Base-by-base conservation (phyloP, 1,139 yeast genomes). In the Scheffersomyces insectosa region DNA sequence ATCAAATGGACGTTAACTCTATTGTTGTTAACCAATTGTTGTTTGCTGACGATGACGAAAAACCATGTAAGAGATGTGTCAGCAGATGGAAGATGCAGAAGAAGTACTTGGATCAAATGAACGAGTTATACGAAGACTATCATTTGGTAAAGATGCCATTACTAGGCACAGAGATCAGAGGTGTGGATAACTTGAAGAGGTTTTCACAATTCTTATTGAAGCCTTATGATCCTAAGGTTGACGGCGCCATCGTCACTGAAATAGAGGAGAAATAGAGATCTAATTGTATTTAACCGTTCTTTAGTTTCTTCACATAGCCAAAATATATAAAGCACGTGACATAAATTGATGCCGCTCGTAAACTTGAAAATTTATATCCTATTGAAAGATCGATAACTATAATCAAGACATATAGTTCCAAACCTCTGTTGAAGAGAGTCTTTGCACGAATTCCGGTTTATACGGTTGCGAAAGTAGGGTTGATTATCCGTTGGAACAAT, bases 51-150 rank as follows among this genome's bases (percentile, higher is more conserved):
- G 84, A 79, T 50, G 84, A 82, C 49, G 82, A 74, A 42, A 77
- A 80, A 51, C 65, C 68, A 33, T 93, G 99, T 70, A 86, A 83
- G 61, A 85, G 97, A 67, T 93, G 99, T 68, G 85, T 79, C 50
- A 81, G 96, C 12, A 86, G 99, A 69, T 84, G 95, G 84, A 87
- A 88, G 70, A 90, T 93, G 96, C 99, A 93, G 70, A 85, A 79
- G 69, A 93, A 93, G 68, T 93, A 93, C 62, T 76, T 91, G 60
- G 95, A 86, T 59, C 98, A 93, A 72, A 91, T 93, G 84, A 87
- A 79, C 52, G 99, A 93, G 65, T 77, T 93, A 48, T 93, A 93
- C 60, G 95, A 86, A 61, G 98, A 93, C 66, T 93, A 93, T 74
- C 97, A 93, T 61, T 77, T 93, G 55, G 95, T 93, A 27, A 90